Evolutionary conservation across 2,329 filamentous ascomycete genomes (phyloP).

Genomic region (Arthrobotrys sinensis): DNA sequence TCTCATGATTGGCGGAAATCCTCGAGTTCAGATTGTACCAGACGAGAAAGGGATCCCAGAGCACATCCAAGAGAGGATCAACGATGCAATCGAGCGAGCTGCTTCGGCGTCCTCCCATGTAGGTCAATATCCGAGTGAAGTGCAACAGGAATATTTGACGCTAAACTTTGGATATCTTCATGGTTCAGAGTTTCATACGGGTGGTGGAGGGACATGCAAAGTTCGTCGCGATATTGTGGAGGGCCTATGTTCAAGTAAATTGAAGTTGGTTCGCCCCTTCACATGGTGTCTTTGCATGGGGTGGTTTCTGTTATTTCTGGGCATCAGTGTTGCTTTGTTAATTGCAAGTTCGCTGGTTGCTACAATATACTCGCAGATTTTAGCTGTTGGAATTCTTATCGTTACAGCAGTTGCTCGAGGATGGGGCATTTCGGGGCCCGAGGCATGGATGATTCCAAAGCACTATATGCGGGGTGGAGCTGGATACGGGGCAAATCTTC

Average conservation of each 20-base stretch:
- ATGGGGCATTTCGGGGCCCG: constrained; percentile 48
- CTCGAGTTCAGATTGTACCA: constrained; percentile 34
- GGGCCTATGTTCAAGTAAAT: constrained; percentile 22
- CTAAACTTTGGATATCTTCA: constrained; percentile 41
- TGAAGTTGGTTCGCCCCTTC: constrained; percentile 25
- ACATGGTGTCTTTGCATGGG: constrained; percentile 32
- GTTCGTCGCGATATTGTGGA: constrained; percentile 18
- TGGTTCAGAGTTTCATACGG: constrained; percentile 23
- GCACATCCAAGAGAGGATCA: constrained; percentile 26
- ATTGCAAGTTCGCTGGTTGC: constrained; percentile 44
- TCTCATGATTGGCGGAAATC: constrained; percentile 47
- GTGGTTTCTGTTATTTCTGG: constrained; percentile 41
- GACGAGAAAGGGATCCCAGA: constrained; percentile 22
- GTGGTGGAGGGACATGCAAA: constrained; percentile 28
- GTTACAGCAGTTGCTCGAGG: constrained; percentile 41
- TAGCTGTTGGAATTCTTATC: constrained; percentile 40
- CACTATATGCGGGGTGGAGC: constrained; percentile 33
- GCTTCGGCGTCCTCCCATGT: constrained; percentile 6
- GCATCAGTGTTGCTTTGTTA: constrained; percentile 38
- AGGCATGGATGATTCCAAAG: constrained; percentile 41
- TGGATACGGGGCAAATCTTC: constrained; percentile 29
- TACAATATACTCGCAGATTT: constrained; percentile 42
- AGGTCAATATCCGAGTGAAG: constrained; percentile 1
- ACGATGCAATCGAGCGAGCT: constrained; percentile 20
- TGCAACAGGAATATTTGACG: constrained; percentile 7